Conservation (phyloP, 139 green algal species). For the Eudorina sp. region DNA sequence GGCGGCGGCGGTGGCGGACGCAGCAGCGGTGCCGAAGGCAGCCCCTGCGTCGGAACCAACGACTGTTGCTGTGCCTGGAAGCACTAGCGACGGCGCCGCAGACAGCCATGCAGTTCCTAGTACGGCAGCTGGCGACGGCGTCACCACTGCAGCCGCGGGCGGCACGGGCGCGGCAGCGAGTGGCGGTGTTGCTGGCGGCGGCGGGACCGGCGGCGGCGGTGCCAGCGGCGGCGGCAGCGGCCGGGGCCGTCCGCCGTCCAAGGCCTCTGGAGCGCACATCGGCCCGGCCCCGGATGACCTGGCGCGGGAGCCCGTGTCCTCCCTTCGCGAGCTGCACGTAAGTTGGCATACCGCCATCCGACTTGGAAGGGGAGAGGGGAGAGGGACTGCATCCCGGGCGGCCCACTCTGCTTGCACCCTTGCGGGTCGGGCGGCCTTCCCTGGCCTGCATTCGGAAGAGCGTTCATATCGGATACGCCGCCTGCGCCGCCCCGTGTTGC, state of each 20-base stretch:
- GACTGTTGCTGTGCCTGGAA: too few species aligned
- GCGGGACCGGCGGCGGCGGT: not conserved
- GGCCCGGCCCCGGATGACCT: slow-evolving; percentile 35
- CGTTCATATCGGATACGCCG: too few species aligned
- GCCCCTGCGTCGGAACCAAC: too few species aligned
- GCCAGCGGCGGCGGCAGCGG: not conserved
- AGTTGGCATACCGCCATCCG: not conserved
- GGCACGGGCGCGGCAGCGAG: not conserved
- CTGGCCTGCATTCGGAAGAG: too few species aligned
- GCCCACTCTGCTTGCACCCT: too few species aligned
- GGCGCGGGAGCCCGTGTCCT: not conserved
- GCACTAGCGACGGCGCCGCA: not conserved
- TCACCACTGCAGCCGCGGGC: not conserved
- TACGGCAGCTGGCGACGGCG: not conserved
- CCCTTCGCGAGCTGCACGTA: slow-evolving; percentile 22
- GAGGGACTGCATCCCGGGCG: too few species aligned
- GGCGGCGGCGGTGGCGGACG: not conserved
- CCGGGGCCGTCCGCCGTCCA: not conserved
- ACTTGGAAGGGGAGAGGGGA: too few species aligned
- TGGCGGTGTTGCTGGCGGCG: not conserved
- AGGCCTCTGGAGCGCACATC: slow-evolving; percentile 35
- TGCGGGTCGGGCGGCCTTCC: too few species aligned
- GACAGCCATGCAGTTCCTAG: not conserved
- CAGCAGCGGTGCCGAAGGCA: not conserved
- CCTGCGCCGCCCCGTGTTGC: too few species aligned